Evolutionary conservation across 2,329 filamentous ascomycete genomes (phyloP).

Genomic region (Ramichloridium luteum): DNA sequence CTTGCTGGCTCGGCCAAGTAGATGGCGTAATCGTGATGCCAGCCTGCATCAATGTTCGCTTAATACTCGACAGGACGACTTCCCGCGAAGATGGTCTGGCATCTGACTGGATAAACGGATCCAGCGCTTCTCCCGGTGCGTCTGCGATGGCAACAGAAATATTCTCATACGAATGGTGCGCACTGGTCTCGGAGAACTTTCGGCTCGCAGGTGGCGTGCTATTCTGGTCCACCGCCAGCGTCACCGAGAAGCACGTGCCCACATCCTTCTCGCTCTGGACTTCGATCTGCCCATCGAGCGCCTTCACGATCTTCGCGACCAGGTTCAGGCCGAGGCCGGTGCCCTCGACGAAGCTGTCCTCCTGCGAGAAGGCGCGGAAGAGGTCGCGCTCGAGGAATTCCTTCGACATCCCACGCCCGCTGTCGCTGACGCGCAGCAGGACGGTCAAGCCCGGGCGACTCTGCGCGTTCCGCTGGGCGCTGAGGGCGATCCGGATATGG

Average conservation of each 20-base stretch:
- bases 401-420: slow-evolving; percentile 52
- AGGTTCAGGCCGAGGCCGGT: slow-evolving; percentile 56
- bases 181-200: too few species aligned
- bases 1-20: slow-evolving; percentile 12
- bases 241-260: slow-evolving; percentile 12
- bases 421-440: slow-evolving; percentile 41
- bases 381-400: slow-evolving; percentile 50
- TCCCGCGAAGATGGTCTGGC: too few species aligned
- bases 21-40: slow-evolving; percentile 9
- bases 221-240: slow-evolving; percentile 13
- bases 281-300: slow-evolving; percentile 45
- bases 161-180: too few species aligned
- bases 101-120: too few species aligned
- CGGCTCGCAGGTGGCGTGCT: too few species aligned
- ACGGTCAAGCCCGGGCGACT: slow-evolving; percentile 15
- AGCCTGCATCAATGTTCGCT: slow-evolving; percentile 12
- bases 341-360: slow-evolving; percentile 48
- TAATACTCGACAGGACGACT: slow-evolving; percentile 10
- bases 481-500: slow-evolving; percentile 27
- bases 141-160: too few species aligned
- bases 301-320: slow-evolving; percentile 46
- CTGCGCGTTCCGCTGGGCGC: slow-evolving; percentile 10
- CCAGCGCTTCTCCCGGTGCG: too few species aligned
- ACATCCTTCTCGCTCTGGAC: slow-evolving; percentile 11
- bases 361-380: slow-evolving; percentile 54